These are phyloP conservation scores for Eragrostis tef DNA, from an alignment of 202 grass and related monocot genomes.

Conservation along the genomic window DNA sequence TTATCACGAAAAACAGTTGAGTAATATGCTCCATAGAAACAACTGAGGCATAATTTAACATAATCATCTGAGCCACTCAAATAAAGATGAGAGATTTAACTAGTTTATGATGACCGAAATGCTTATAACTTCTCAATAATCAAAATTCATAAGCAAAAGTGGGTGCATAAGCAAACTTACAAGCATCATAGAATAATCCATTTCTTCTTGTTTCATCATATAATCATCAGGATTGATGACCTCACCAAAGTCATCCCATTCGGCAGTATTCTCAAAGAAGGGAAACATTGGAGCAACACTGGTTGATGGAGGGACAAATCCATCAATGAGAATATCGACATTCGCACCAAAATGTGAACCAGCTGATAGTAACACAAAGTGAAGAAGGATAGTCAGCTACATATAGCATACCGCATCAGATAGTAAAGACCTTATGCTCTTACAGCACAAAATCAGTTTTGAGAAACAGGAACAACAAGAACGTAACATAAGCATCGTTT, in stretches of 20 bases:
- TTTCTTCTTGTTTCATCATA: slow-evolving; percentile 85
- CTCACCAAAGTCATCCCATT: slow-evolving; percentile 99
- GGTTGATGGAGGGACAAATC: slow-evolving; percentile 77
- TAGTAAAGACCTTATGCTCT: not conserved
- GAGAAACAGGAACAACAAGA: slow-evolving; percentile 30
- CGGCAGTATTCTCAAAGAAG: slow-evolving; percentile 83
- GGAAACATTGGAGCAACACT: slow-evolving; percentile 97
- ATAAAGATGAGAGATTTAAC: not conserved
- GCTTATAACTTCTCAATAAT: slow-evolving; percentile 8
- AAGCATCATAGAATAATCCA: slow-evolving; percentile 66
- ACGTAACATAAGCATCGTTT: slow-evolving; percentile 13
- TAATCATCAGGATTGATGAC: slow-evolving; percentile 98
- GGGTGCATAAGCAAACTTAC: slow-evolving; percentile 62
- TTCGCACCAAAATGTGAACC: slow-evolving; percentile 57
- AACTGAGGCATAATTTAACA: slow-evolving; percentile 12
- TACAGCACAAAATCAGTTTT: slow-evolving; percentile 19
- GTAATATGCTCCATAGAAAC: slow-evolving; percentile 25
- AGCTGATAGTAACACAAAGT: slow-evolving; percentile 52
- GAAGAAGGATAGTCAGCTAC: slow-evolving; percentile 39
- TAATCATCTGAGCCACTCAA: slow-evolving; percentile 17
- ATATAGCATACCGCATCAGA: slow-evolving; percentile 35
- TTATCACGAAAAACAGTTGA: slow-evolving; percentile 21
- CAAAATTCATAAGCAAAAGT: slow-evolving; percentile 25
- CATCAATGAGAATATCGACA: slow-evolving; percentile 91
- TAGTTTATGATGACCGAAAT: not conserved